These are phyloP conservation scores for Rhododendron molle DNA, from an alignment of 148 eudicot species.

Conservation along the genomic window DNA sequence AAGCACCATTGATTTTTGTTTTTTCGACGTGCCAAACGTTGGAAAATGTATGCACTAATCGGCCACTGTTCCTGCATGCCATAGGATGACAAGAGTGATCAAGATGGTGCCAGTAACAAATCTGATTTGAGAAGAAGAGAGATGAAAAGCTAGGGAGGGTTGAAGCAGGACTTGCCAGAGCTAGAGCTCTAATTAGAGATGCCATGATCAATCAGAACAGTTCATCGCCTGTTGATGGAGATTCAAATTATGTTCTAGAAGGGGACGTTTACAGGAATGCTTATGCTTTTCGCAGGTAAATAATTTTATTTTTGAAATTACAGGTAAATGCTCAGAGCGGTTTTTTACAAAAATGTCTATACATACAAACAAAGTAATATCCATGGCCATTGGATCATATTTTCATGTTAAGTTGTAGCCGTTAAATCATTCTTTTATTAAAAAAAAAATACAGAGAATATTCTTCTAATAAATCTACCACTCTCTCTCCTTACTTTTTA, in stretches of 20 bases:
- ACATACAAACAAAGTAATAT: no score
- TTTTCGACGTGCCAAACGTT: not conserved
- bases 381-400: no score
- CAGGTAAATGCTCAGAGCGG: not conserved
- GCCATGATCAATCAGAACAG: not conserved
- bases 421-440: no score
- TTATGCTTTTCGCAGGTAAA: not conserved
- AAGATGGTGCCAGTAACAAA: not conserved
- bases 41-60: not conserved
- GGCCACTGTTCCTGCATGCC: not conserved
- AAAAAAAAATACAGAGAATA: no score
- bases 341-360: no score
- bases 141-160: not conserved
- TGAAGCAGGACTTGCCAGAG: not conserved
- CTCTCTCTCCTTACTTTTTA: no score
- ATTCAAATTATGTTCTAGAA: not conserved
- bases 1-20: not conserved
- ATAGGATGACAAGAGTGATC: not conserved
- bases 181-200: not conserved
- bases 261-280: not conserved
- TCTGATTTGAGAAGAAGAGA: not conserved
- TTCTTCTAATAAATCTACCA: no score
- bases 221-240: not conserved
- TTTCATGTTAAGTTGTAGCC: no score
- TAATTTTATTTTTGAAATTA: not conserved